Percentiles rank a stretch among this genome's conserved stretches.
These are phyloP conservation scores for Sparassis latifolia DNA, from an alignment of 1,284 basidiomycete species.

Conservation along the genomic window DNA sequence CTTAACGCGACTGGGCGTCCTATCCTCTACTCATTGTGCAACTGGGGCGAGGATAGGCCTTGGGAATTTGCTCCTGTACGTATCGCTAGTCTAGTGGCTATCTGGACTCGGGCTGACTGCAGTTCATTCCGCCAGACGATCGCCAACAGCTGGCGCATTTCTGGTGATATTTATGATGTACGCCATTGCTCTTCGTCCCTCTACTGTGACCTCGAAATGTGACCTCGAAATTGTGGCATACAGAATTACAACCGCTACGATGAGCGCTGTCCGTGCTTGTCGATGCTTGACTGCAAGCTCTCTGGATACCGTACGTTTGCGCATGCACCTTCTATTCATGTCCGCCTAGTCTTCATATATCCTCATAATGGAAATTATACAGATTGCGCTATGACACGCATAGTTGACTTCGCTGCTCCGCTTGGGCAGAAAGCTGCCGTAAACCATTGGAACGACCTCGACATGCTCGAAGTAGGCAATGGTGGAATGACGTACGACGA, in stretches of 20 bases:
- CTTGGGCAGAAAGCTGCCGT: slow-evolving; percentile 33
- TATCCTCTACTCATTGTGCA: slow-evolving; percentile 42
- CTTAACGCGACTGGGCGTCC: slow-evolving; percentile 41
- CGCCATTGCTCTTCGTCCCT: slow-evolving; percentile 3
- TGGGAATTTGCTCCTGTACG: slow-evolving; percentile 40
- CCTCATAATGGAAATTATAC: neutral
- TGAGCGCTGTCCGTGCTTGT: slow-evolving; percentile 36
- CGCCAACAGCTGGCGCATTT: slow-evolving; percentile 41
- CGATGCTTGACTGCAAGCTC: slow-evolving; percentile 34
- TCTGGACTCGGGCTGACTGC: neutral
- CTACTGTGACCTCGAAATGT: neutral
- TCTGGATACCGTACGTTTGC: slow-evolving; percentile 27
- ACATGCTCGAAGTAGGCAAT: slow-evolving; percentile 38
- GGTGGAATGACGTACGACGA: slow-evolving; percentile 38
- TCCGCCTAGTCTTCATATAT: neutral
- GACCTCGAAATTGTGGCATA: slow-evolving; percentile 3
- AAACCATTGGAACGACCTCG: slow-evolving; percentile 37
- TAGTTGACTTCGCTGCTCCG: slow-evolving; percentile 34
- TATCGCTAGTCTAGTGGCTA: neutral
- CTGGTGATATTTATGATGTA: slow-evolving; percentile 37
- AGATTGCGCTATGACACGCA: slow-evolving; percentile 32
- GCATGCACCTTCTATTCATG: neutral
- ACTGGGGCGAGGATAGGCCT: slow-evolving; percentile 39
- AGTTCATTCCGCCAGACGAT: slow-evolving; percentile 25
- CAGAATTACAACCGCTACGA: slow-evolving; percentile 35